Evolutionary conservation across 768 basidiomycete species (phyloP).

Genomic region (Xerocomus spinulosus): DNA sequence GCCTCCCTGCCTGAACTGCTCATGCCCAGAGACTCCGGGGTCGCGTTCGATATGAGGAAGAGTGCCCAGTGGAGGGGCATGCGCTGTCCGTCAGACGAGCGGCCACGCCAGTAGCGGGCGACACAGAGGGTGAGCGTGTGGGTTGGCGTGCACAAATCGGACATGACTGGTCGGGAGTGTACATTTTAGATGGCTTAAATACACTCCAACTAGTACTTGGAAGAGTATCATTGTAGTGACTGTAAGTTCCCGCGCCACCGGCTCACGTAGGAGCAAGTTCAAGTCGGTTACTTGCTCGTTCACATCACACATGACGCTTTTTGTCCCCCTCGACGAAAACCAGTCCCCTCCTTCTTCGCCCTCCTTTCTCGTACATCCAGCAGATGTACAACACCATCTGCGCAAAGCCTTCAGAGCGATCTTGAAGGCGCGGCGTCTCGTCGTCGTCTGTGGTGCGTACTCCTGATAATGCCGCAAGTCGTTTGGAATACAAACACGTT

Average conservation of each 20-base stretch:
- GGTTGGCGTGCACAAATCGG: conserved; percentile 2
- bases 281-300: conserved; percentile 20
- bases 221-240: no score
- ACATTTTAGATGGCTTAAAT: conserved; percentile 2
- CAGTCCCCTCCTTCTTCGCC: conserved; percentile 48
- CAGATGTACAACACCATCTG: conserved; percentile 44
- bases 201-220: neutral
- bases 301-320: conserved; percentile 54
- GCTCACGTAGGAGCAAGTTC: conserved; percentile 6
- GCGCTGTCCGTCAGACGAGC: conserved; percentile 17
- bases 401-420: conserved; percentile 59
- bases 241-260: conserved; percentile 32
- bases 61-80: conserved; percentile 30
- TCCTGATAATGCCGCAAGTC: conserved; percentile 9
- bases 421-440: conserved; percentile 74
- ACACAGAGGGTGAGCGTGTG: conserved; percentile 24
- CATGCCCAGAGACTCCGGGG: conserved; percentile 12
- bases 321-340: conserved; percentile 53
- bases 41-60: conserved; percentile 26
- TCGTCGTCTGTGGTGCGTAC: conserved; percentile 79
- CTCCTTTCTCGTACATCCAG: conserved; percentile 49
- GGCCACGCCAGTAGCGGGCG: conserved; percentile 30
- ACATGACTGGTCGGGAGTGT: conserved; percentile 12
- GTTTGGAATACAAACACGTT: conserved; percentile 1
- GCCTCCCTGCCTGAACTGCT: conserved; percentile 22